phyloP scores from a whole-genome alignment of 306 rosid species.

The Medicago arabica region DNA sequence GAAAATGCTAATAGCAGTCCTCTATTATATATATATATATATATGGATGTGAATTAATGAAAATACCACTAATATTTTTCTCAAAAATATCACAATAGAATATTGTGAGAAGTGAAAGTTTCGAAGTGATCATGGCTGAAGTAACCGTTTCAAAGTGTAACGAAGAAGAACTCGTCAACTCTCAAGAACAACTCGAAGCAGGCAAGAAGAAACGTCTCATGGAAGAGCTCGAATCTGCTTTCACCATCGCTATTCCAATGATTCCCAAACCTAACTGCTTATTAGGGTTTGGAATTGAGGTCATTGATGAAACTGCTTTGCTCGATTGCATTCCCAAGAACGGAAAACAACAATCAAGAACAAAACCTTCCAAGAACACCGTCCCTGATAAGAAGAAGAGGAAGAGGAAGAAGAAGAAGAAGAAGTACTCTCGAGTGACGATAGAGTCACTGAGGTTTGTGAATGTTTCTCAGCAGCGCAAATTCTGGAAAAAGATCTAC shows the following conservation, averaged over 20 bases:
- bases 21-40: no score
- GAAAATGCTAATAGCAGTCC: no score
- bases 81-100: no score
- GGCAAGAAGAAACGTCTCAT: conserved; percentile 59
- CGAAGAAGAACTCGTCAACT: no score
- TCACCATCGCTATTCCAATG: not conserved
- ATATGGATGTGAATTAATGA: no score
- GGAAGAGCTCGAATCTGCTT: conserved; percentile 63
- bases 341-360: conserved; percentile 36
- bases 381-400: no score
- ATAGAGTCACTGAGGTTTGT: conserved; percentile 73
- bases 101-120: no score
- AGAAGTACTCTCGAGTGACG: conserved; percentile 58
- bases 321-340: conserved; percentile 48
- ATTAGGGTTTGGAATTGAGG: conserved; percentile 49
- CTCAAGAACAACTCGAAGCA: conserved; percentile 34
- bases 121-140: no score
- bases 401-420: not conserved
- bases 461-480: conserved; percentile 56
- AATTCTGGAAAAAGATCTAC: conserved; percentile 65
- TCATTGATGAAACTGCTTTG: conserved; percentile 86
- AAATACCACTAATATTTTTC: no score
- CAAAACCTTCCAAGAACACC: not conserved
- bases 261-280: conserved; percentile 19
- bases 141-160: no score